Percentiles rank a stretch among this genome's conserved stretches.
phyloP scores from a whole-genome alignment of 495 filamentous ascomycete genomes.

The Melanomma pulvis-pyrius region DNA sequence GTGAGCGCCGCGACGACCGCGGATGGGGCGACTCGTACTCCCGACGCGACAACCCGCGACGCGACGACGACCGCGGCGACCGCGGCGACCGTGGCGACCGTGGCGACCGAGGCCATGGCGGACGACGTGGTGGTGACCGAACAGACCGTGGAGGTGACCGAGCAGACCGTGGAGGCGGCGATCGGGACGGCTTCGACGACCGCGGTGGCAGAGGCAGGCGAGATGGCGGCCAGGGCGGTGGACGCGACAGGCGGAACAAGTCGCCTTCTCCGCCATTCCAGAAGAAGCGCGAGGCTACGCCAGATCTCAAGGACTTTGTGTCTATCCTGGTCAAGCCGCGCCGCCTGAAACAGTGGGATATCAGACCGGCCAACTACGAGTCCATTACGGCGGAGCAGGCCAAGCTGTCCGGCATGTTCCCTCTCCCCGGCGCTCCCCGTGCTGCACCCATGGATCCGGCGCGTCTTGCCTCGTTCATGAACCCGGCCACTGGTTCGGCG shows the following conservation, averaged over 20 bases:
- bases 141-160: conserved; percentile 56
- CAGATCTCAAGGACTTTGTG: conserved; percentile 84
- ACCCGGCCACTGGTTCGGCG: conserved; percentile 73
- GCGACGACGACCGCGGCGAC: conserved; percentile 24
- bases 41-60: conserved; percentile 31
- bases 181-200: background rate
- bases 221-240: conserved; percentile 51
- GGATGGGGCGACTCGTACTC: conserved; percentile 40
- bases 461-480: conserved; percentile 94
- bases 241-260: conserved; percentile 60
- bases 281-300: conserved; percentile 92
- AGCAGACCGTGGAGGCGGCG: conserved; percentile 31
- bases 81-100: conserved; percentile 41
- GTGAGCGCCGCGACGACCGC: conserved; percentile 50
- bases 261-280: conserved; percentile 73
- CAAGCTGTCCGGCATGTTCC: conserved; percentile 99
- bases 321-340: conserved; percentile 81
- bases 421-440: conserved; percentile 89
- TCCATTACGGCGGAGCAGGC: conserved; percentile 98
- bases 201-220: conserved; percentile 54
- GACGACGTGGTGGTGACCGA: conserved; percentile 41
- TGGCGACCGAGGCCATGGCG: conserved; percentile 50
- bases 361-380: conserved; percentile 97
- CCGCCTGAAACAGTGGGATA: conserved; percentile 97
- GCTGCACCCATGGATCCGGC: conserved; percentile 96